Conservation (phyloP, 768 basidiomycete species). For the Hericium coralloides region DNA sequence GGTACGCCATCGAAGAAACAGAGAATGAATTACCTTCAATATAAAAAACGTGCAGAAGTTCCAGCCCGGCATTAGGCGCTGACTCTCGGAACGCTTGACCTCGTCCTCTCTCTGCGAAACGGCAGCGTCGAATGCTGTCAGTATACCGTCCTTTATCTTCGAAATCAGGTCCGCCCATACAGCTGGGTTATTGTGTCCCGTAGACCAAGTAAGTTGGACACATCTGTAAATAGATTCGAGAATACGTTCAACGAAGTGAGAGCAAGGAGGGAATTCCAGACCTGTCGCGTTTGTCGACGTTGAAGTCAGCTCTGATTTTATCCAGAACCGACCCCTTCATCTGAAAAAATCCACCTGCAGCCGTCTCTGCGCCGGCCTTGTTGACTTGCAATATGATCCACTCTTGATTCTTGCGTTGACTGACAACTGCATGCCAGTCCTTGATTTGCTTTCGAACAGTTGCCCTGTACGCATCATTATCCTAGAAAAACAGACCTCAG, state of each 20-base stretch:
- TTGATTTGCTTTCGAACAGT: conserved; percentile 79
- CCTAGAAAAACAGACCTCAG: conserved; percentile 25
- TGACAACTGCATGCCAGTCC: conserved; percentile 74
- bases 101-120: conserved; percentile 82
- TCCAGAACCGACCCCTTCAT: conserved; percentile 81
- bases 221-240: conserved; percentile 40
- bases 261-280: conserved; percentile 19
- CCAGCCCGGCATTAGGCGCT: conserved; percentile 93
- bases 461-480: conserved; percentile 69
- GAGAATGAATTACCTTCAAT: conserved; percentile 60
- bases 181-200: conserved; percentile 62
- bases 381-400: conserved; percentile 89
- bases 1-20: not conserved
- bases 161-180: conserved; percentile 83
- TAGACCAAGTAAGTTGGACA: conserved; percentile 71
- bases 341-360: conserved; percentile 66
- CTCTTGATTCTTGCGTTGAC: conserved; percentile 75
- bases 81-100: conserved; percentile 79
- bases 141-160: conserved; percentile 84
- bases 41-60: conserved; percentile 98
- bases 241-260: conserved; percentile 1
- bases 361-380: conserved; percentile 54
- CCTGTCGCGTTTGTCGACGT: conserved; percentile 82
- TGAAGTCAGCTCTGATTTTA: conserved; percentile 89
- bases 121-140: conserved; percentile 77